Evolutionary conservation across 129 eudicot species (phyloP).

Genomic region (Helianthus annuus): DNA sequence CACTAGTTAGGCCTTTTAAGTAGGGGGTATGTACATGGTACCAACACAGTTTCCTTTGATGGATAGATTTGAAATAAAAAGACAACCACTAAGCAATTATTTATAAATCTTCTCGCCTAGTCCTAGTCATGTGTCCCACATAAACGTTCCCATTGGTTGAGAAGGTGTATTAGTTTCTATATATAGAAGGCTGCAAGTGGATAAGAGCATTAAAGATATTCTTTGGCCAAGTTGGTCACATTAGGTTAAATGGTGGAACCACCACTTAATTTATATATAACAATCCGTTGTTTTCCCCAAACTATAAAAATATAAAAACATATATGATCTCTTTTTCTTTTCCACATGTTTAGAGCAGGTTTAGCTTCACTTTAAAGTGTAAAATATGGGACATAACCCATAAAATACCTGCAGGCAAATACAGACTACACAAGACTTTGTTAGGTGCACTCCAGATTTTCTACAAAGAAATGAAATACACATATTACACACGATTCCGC

Average conservation of each 20-base stretch:
- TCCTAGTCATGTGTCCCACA: conserved; percentile 23
- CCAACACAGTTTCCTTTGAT: conserved; percentile 23
- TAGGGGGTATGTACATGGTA: conserved; percentile 21
- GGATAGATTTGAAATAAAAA: conserved; percentile 27
- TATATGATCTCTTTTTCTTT: background rate
- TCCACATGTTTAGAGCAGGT: conserved; percentile 12
- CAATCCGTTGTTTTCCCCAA: background rate
- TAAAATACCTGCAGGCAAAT: background rate
- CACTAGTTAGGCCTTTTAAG: conserved; percentile 22
- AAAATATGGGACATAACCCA: background rate
- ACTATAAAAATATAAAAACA: background rate
- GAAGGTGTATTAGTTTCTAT: conserved; percentile 15
- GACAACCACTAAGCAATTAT: conserved; percentile 32
- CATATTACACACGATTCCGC: background rate
- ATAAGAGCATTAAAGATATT: conserved; percentile 16
- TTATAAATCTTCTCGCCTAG: conserved; percentile 14
- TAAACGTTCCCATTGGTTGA: background rate
- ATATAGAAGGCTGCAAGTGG: conserved; percentile 21
- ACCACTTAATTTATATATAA: background rate
- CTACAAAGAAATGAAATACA: background rate
- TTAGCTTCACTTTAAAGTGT: background rate
- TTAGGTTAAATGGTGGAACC: conserved; percentile 8
- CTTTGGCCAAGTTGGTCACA: conserved; percentile 10
- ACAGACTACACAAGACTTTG: background rate
- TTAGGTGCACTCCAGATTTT: background rate